Evolutionary conservation across 371 early-diverging fungal genomes (phyloP).

Genomic region (Capillidium rhysosporum): DNA sequence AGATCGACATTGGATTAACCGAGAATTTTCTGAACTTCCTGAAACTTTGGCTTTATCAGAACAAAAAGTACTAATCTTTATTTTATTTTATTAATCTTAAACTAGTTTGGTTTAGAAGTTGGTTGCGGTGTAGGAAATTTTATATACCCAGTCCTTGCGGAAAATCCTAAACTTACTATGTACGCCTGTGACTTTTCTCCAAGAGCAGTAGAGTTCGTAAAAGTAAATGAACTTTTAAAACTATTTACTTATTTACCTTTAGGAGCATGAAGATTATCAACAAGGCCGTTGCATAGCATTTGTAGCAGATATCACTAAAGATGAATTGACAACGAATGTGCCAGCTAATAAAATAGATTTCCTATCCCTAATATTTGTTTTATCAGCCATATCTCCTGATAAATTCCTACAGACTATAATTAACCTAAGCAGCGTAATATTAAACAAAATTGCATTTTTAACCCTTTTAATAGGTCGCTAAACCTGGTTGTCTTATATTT

Average conservation of each 20-base stretch:
- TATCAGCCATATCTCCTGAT: slow-evolving; percentile 73
- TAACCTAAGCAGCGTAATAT: slow-evolving; percentile 34
- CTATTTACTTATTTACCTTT: slow-evolving; percentile 1
- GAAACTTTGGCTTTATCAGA: too few species aligned
- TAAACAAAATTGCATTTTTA: neutral
- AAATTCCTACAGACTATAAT: slow-evolving; percentile 39
- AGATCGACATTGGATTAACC: slow-evolving; percentile 89
- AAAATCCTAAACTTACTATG: slow-evolving; percentile 40
- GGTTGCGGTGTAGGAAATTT: slow-evolving; percentile 98
- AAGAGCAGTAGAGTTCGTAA: slow-evolving; percentile 59
- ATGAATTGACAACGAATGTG: slow-evolving; percentile 39
- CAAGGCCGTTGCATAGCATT: slow-evolving; percentile 53
- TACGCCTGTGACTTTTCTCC: slow-evolving; percentile 75
- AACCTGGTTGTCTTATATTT: slow-evolving; percentile 48
- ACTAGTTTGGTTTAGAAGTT: slow-evolving; percentile 28
- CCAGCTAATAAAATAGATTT: slow-evolving; percentile 42
- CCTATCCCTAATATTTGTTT: slow-evolving; percentile 61
- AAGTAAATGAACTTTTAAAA: slow-evolving; percentile 13
- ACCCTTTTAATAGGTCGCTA: slow-evolving; percentile 14
- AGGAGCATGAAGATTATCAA: slow-evolving; percentile 30
- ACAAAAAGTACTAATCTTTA: neutral
- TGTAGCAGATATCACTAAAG: slow-evolving; percentile 60
- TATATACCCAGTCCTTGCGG: slow-evolving; percentile 70
- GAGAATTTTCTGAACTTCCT: slow-evolving; percentile 75
- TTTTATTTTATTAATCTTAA: neutral